Conservation (phyloP, 2,329 filamentous ascomycete genomes). For the Epichloe baconii region DNA sequence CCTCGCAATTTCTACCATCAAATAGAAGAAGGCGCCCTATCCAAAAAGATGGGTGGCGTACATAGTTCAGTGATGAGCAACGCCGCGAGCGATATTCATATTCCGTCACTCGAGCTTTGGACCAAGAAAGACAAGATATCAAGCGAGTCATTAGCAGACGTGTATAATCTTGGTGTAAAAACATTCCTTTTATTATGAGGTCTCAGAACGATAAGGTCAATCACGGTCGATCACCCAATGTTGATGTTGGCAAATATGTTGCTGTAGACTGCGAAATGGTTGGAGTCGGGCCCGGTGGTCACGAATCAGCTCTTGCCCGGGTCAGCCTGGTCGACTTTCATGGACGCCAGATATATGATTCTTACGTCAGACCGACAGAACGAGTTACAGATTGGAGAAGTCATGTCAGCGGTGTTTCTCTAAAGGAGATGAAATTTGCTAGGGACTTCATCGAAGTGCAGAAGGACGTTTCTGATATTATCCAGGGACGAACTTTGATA, state of each 20-base stretch:
- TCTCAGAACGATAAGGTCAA: constrained; percentile 43
- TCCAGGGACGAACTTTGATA: constrained; percentile 61
- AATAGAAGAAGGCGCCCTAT: constrained; percentile 8
- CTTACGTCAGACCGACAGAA: constrained; percentile 69
- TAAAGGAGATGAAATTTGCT: constrained; percentile 57
- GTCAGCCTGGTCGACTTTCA: constrained; percentile 91
- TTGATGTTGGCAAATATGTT: constrained; percentile 77
- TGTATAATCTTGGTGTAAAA: constrained; percentile 43
- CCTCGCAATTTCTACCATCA: constrained; percentile 1
- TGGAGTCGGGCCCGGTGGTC: constrained; percentile 58
- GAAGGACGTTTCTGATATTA: constrained; percentile 50
- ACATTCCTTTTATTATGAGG: constrained; percentile 33
- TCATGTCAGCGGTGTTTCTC: constrained; percentile 66
- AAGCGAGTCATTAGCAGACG: constrained; percentile 44
- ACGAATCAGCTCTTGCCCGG: constrained; percentile 67
- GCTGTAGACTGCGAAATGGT: constrained; percentile 98
- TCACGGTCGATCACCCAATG: constrained; percentile 44
- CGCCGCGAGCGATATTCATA: constrained; percentile 26
- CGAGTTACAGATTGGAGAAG: constrained; percentile 85
- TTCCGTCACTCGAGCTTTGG: constrained; percentile 46
- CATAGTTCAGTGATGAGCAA: constrained; percentile 34
- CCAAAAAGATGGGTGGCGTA: constrained; percentile 39
- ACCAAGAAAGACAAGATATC: constrained; percentile 49
- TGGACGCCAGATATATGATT: constrained; percentile 85
- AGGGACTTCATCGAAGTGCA: constrained; percentile 68